Evolutionary conservation across 2,329 filamentous ascomycete genomes (phyloP), one percentile per base, ranked within the genome.

Genomic region (Penicillium fuscoglaucum): DNA sequence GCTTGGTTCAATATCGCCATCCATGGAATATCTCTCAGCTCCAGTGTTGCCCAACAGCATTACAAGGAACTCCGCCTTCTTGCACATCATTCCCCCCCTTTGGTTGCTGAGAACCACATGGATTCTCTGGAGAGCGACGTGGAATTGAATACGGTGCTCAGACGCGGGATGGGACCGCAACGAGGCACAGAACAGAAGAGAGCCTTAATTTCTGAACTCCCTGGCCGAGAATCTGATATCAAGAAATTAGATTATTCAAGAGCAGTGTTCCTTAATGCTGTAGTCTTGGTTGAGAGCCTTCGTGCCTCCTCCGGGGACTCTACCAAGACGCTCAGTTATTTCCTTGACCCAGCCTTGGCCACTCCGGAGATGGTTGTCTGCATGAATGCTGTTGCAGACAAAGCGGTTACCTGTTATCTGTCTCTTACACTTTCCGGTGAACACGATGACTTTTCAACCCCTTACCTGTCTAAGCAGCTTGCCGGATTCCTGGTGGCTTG

Each of bases 1-100:
- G 91, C 91, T 6, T 99, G 95, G 95, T 98, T 97, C 78, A 99
- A 99, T 69, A 91, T 98, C 61, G 90, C 93, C 24, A 90, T 96
- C 0, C 95, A 99, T 73, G 95, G 93, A 5, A 96, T 98, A 72
- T 88, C 87, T 10, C 82, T 89, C 12, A 84, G 84, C 17, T 93
- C 91, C 0, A 84, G 87, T 17, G 84, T 90, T 55, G 90, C 88
- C 19, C 88, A 87, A 71, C 84, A 85, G 64, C 86, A 96, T 67
- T 76, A 87, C 50, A 83, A 88, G 57, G 92, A 97, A 70, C 82
- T 99, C 21, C 87, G 90, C 26, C 82, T 90, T 37, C 87, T 99
- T 71, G 93, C 96, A 1, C 86, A 91, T 52, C 88, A 96, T 74
- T 96, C 93, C 13, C 88, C 90, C 29, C 90, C 95, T 0, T 78